Conservation (phyloP, 352 stramenopile genomes). For the Pythium myriotylum region DNA sequence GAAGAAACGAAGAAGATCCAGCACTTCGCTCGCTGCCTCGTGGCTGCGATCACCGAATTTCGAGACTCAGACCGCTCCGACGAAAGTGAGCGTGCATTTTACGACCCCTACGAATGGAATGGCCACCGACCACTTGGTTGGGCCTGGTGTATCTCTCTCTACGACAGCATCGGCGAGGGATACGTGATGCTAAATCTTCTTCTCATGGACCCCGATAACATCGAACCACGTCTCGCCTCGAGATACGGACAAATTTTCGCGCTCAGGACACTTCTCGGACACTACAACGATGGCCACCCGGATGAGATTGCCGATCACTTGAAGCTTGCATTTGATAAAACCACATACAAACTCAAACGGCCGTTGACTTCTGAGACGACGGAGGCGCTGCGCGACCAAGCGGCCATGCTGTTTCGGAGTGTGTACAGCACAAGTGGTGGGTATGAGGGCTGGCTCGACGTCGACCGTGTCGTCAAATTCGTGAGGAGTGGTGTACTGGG, state of each 20-base stretch:
- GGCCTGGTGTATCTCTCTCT: no score
- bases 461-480: no score
- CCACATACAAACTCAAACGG: constrained; percentile 9
- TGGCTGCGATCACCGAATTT: constrained; percentile 31
- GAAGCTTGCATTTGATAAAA: neutral
- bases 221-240: no score
- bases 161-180: neutral
- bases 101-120: constrained; percentile 30
- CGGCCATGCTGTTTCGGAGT: constrained; percentile 32
- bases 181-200: constrained; percentile 42
- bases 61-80: no score
- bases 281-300: neutral
- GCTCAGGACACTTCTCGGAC: no score
- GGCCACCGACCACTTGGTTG: constrained; percentile 15
- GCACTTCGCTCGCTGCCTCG: constrained; percentile 35
- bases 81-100: constrained; percentile 27
- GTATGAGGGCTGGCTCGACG: no score
- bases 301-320: neutral
- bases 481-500: no score
- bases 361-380: constrained; percentile 21
- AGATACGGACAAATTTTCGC: no score
- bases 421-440: constrained; percentile 33
- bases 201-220: constrained; percentile 1
- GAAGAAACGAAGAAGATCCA: neutral
- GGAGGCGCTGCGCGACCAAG: constrained; percentile 30